Evolutionary conservation across 2,329 filamentous ascomycete species (phyloP), one percentile per base, ranked within the genome.

Genomic region (Colletotrichum sp.): DNA sequence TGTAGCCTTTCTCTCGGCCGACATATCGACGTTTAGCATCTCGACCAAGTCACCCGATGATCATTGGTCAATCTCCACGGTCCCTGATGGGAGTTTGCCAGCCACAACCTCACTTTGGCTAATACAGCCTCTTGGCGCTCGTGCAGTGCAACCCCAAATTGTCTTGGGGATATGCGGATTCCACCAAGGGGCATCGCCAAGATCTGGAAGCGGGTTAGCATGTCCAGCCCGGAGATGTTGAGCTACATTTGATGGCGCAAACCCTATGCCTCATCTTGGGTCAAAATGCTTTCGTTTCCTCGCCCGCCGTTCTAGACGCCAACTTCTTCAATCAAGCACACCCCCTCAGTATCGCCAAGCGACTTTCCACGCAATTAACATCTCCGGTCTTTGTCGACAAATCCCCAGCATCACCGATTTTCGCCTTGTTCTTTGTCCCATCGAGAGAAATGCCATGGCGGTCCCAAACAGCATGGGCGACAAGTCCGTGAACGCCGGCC

Each of bases 221-320:
- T 19, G n/a, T n/a, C 48, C 61, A 61, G 44, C 34, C 59, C 60
- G 34, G 64, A 25, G 9, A n/a, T 65, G 27, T 59, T 57, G n/a
- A 68, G 30, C 28, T 59, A 68, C 48, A 36, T 39, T 68, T 68
- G 28, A 15, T 36, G 44, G 30, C 63, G 32, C 25, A 16, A 60
- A 27, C 25, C 27, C 48, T 65, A 48, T 60, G 63, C 69, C 39
- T 61, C 13, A 16, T 68, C 48, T 11, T 22, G 44, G 16, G 39
- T 76, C 70, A 76, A 74, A 76, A 76, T 59, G 71, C 64, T 30
- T 22, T 11, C 59, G 34, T 30, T 65, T 64, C 59, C 74, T 69
- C 34, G 19, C 71, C 64, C 34, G 19, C 19, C 6, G 55, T 74
- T 66, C 71, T 34, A 22, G 70, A 66, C 48, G 28, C 22, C n/a